phyloP scores from a whole-genome alignment of 1,284 basidiomycete species.

The Ceratobasidium sp. region DNA sequence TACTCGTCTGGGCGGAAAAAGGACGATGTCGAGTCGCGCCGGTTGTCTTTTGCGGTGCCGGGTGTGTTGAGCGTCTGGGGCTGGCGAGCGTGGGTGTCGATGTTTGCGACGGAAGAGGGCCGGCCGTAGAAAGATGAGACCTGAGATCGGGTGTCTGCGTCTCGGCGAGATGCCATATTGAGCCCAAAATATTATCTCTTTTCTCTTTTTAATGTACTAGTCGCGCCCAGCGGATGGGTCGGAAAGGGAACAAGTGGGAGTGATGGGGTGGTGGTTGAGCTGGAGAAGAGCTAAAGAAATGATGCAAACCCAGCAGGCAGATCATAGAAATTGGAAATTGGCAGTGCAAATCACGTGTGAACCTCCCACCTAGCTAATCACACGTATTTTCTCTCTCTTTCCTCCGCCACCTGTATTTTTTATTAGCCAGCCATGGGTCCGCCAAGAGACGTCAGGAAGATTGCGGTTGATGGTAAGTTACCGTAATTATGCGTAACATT shows the following conservation, averaged over 20 bases:
- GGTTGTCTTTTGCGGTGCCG: conserved; percentile 12
- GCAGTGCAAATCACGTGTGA: conserved; percentile 27
- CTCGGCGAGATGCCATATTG: conserved; percentile 31
- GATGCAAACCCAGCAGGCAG: conserved; percentile 20
- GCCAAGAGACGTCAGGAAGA: conserved; percentile 58
- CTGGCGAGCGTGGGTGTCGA: conserved; percentile 21
- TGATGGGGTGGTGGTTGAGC: conserved; percentile 15
- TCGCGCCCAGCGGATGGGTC: background rate
- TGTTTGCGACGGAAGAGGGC: conserved; percentile 32
- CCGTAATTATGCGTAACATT: conserved; percentile 29
- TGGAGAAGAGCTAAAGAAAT: conserved; percentile 18
- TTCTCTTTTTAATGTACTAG: background rate
- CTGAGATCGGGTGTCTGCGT: conserved; percentile 22
- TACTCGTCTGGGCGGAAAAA: conserved; percentile 44
- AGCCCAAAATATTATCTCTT: background rate
- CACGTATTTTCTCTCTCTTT: conserved; percentile 34
- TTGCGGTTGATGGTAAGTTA: conserved; percentile 61
- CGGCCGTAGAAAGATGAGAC: conserved; percentile 43
- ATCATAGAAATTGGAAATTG: background rate
- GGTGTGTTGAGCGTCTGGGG: conserved; percentile 5
- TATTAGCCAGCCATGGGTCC: conserved; percentile 14
- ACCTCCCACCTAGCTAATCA: conserved; percentile 27
- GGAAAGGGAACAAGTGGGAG: background rate
- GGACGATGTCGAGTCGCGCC: conserved; percentile 37
- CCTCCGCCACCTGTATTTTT: conserved; percentile 38